Conservation (phyloP, 2,329 filamentous ascomycete species). For the Trichoderma sp. region DNA sequence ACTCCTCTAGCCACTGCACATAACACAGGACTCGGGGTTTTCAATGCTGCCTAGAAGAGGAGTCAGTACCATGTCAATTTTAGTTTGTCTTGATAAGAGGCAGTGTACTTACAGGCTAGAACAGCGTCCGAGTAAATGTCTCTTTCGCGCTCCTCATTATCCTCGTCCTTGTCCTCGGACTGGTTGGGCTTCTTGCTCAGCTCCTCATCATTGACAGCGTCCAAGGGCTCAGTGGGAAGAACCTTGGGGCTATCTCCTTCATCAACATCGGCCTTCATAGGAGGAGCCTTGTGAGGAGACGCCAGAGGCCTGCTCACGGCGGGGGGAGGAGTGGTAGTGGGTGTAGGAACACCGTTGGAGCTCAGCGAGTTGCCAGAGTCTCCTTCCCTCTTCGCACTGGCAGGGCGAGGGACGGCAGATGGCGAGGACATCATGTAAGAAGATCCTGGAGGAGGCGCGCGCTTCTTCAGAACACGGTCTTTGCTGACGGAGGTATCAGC, state of each 20-base stretch:
- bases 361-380: slow-evolving; percentile 36
- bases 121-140: slow-evolving; percentile 96
- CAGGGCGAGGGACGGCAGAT: slow-evolving; percentile 64
- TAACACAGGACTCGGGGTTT: slow-evolving; percentile 89
- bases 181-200: slow-evolving; percentile 54
- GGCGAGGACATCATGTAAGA: slow-evolving; percentile 57
- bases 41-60: slow-evolving; percentile 75
- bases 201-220: slow-evolving; percentile 63
- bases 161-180: slow-evolving; percentile 69
- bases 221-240: slow-evolving; percentile 67
- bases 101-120: slow-evolving; percentile 68
- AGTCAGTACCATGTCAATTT: slow-evolving; percentile 33
- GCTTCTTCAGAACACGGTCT: slow-evolving; percentile 66
- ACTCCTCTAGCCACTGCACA: slow-evolving; percentile 82
- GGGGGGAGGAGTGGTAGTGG: slow-evolving; percentile 64
- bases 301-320: slow-evolving; percentile 43
- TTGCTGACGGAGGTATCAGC: slow-evolving; percentile 76
- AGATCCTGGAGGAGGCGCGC: slow-evolving; percentile 54
- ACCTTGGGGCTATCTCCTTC: slow-evolving; percentile 79
- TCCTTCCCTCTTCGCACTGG: slow-evolving; percentile 59
- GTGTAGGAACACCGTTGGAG: slow-evolving; percentile 65
- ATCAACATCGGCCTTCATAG: slow-evolving; percentile 73
- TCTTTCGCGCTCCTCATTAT: slow-evolving; percentile 72
- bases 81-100: background rate
- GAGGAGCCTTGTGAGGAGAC: slow-evolving; percentile 60